A percentile compares a stretch with the other conserved stretches of the same genome.
Evolutionary conservation across 163 green algal species (phyloP).

Genomic region (Chlorella variabilis): DNA sequence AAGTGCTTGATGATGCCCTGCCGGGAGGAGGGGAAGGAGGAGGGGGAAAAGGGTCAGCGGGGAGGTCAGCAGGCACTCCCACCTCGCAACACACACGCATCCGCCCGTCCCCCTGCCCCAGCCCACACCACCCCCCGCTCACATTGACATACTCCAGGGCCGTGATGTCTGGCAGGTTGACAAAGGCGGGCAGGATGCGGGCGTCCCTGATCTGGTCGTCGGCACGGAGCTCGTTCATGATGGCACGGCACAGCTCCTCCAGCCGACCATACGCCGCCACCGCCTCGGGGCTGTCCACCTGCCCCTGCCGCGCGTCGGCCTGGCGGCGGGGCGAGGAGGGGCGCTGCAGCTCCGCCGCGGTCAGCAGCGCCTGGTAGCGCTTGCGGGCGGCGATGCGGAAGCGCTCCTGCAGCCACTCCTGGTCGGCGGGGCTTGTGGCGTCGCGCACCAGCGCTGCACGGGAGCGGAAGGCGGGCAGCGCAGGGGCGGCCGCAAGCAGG

Average conservation of each 20-base stretch:
- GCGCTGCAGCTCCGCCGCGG: conserved; percentile 54
- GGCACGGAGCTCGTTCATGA: conserved; percentile 61
- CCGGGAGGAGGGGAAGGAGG: not conserved
- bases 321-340: conserved; percentile 3
- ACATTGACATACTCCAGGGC: conserved; percentile 65
- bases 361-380: conserved; percentile 68
- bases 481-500: not conserved
- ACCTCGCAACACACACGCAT: too few relatives aligned
- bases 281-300: conserved; percentile 22
- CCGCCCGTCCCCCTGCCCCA: too few relatives aligned
- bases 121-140: not conserved
- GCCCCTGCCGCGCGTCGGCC: not conserved
- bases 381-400: conserved; percentile 71
- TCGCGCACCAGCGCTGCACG: conserved; percentile 56
- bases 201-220: conserved; percentile 63
- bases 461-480: not conserved
- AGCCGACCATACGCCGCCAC: conserved; percentile 46
- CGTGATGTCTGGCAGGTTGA: conserved; percentile 75
- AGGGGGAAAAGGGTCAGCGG: not conserved
- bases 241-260: conserved; percentile 61
- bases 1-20: conserved; percentile 68
- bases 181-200: conserved; percentile 63
- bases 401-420: conserved; percentile 65
- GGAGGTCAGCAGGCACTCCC: not conserved
- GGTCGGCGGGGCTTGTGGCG: conserved; percentile 44